Conservation (phyloP, 805 yeast species). For the Candida vartiovaarae region DNA sequence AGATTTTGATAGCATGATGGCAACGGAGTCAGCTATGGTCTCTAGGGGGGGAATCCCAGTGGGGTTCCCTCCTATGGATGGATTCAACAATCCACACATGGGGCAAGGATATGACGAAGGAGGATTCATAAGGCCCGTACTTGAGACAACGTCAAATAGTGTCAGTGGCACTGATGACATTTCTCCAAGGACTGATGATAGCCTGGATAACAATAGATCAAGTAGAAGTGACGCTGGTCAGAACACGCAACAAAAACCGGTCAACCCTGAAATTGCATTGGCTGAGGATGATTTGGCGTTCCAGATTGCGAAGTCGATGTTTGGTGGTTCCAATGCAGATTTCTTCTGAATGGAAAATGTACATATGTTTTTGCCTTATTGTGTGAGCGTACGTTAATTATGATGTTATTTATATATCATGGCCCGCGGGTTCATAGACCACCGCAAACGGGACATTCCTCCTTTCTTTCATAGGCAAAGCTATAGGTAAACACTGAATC, state of each 20-base stretch:
- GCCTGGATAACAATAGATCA: not conserved
- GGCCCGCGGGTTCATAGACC: constrained; percentile 8
- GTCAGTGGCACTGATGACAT: constrained; percentile 11
- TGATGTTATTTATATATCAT: not conserved
- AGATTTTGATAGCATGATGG: constrained; percentile 5
- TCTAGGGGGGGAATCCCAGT: too few relatives aligned
- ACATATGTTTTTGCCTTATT: not conserved
- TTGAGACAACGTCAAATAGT: not conserved
- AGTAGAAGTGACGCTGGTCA: not conserved
- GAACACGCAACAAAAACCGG: not conserved
- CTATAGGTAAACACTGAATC: constrained; percentile 71
- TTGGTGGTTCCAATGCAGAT: constrained; percentile 12
- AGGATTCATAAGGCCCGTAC: too few relatives aligned
- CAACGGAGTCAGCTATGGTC: too few relatives aligned
- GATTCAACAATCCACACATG: too few relatives aligned
- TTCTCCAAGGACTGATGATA: constrained; percentile 15
- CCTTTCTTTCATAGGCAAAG: constrained; percentile 52
- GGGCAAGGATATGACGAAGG: too few relatives aligned
- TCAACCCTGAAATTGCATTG: not conserved
- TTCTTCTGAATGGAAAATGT: not conserved
- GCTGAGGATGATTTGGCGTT: constrained; percentile 19
- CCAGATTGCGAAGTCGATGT: constrained; percentile 23
- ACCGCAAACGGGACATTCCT: constrained; percentile 77
- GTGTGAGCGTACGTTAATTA: not conserved
- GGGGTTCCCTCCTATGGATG: too few relatives aligned